Evolutionary conservation across 345 rosid genomes (phyloP), one percentile per base, ranked within the genome.

Genomic region (Fremontodendron californicum): DNA sequence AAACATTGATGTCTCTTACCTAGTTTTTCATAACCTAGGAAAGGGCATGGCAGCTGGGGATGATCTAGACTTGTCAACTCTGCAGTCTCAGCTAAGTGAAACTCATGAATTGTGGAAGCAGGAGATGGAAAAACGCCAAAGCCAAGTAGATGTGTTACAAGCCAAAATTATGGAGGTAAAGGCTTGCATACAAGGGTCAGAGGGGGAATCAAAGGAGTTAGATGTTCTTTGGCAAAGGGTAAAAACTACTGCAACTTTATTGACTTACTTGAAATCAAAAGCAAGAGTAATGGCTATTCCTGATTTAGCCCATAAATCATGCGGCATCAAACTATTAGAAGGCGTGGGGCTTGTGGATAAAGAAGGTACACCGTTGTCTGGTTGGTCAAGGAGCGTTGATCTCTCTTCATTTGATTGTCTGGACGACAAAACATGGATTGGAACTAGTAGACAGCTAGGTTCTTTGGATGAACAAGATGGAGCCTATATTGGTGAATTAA

Each of bases 191-290:
- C 82, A 87, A 23, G 92, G 86, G 49, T 90, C 94, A 10, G 91
- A 90, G 39, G 92, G 84, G 83, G 94, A 85, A 77, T 86, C 89
- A 43, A 89, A 88, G 79, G 97, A 88, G 77, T 68, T 90, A 49
- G 90, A 87, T 70, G 87, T 89, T 82, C 92, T 91, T 55, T 86
- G 90, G 87, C 87, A 79, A 64, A 89, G 90, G 75, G 88, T 90
- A 63, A 91, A 88, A 84, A 81, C 89, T 55, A 85, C 89, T 66
- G 89, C 89, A 21, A 82, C 84, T 9, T 51, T 90, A 45, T 78
- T 93, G 81, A 79, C 89, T 43, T 90, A 84, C 86, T 78, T 94
- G 82, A 91, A 89, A 86, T 88, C 97, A 71, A 91, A 88, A 84
- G 97, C 91, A 49, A 82, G 82, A 77, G 77, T 85, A 82, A 83